Conservation (phyloP, 73 alveolate genomes). For the Blepharisma japonicum region DNA sequence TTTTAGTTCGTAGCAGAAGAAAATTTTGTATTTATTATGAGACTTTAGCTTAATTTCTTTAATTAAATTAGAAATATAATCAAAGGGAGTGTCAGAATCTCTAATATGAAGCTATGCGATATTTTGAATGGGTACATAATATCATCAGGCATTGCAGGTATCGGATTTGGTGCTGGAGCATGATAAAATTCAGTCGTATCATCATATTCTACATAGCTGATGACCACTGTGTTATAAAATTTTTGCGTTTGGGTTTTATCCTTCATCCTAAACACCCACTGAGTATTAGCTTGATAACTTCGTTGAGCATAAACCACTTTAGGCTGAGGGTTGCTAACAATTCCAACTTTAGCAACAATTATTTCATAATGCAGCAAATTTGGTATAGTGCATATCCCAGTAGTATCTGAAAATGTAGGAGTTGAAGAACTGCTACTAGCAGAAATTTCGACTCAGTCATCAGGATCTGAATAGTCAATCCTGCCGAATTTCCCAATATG, state of each 20-base stretch:
- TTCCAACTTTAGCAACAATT: not conserved
- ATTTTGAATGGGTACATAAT: slow-evolving; percentile 29
- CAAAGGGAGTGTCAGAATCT: too few relatives aligned
- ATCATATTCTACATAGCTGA: slow-evolving; percentile 9
- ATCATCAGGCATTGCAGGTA: slow-evolving; percentile 27
- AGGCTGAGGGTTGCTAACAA: slow-evolving; percentile 22
- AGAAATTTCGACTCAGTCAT: slow-evolving; percentile 1
- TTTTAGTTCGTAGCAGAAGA: too few relatives aligned
- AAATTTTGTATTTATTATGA: too few relatives aligned
- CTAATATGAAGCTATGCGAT: not conserved
- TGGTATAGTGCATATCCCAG: not conserved
- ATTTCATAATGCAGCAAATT: not conserved
- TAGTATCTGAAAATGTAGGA: not conserved
- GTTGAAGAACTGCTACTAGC: not conserved
- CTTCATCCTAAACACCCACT: not conserved
- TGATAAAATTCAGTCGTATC: not conserved
- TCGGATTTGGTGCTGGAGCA: slow-evolving; percentile 20
- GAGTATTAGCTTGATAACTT: not conserved
- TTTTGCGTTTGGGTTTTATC: slow-evolving; percentile 1
- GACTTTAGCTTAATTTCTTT: too few relatives aligned
- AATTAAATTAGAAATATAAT: too few relatives aligned
- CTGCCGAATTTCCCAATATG: slow-evolving; percentile 5
- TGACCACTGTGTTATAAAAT: not conserved
- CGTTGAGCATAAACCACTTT: slow-evolving; percentile 19
- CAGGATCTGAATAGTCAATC: not conserved